Evolutionary conservation across 2,329 filamentous ascomycete species (phyloP), one percentile per base, ranked within the genome.

Genomic region (Microsporum ferrugineum): DNA sequence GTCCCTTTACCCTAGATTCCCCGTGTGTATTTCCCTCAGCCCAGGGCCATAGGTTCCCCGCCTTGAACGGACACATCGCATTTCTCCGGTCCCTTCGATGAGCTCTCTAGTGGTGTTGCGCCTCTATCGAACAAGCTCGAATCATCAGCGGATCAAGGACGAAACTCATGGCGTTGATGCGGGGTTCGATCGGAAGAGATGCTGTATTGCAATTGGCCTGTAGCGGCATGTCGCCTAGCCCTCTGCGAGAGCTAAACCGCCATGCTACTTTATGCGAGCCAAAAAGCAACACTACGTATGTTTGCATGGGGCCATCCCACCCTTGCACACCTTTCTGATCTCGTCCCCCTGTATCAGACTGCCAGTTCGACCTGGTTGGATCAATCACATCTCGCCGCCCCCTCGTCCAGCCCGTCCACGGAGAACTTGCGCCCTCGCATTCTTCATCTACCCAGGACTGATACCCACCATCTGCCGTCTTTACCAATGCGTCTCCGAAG

Each of bases 21-120:
- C 51, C 51, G 51, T 55, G 51, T 55, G 12, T 55, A 55, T 55
- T 55, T 55, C 51, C 51, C 51, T 55, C 51, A 36, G 27, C n/a
- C 45, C 45, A 51, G 29, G 49, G 31, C 14, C 27, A 8, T 23
- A 23, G 1, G 17, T 23, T 51, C 45, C 45, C 45, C 45, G 23
- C 29, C n/a, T 23, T 14, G 10, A 55, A 23, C n/a, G 31, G 27
- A 33, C 23, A 7, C 8, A n/a, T 36, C 33, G 51, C 51, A 31
- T 55, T 51, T 55, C 51, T 55, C 14, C 51, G 12, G 7, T 12
- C 29, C 5, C n/a, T 12, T 36, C 43, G 43, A 47, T 47, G 43
- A 47, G 43, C 43, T 55, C 14, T 55, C 10, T 31, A 17, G 31
- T 14, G 51, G 33, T 38, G 31, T 1, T 55, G 23, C 29, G 33